phyloP scores from a whole-genome alignment of 2,329 filamentous ascomycete species.

The Hymenoscyphus scutula region DNA sequence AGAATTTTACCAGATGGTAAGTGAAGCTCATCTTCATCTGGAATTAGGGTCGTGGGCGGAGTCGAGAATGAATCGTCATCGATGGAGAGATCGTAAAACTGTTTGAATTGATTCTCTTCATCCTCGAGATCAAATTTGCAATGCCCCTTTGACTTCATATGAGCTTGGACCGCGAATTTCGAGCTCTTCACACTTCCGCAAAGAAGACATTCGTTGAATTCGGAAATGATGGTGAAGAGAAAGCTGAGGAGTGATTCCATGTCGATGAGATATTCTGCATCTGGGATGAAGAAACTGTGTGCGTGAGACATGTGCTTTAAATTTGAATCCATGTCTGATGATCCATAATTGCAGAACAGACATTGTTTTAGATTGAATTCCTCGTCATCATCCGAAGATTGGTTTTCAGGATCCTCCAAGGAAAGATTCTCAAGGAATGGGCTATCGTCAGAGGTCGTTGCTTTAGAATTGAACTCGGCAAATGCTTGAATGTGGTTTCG shows the following conservation, averaged over 20 bases:
- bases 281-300: conserved; percentile 47
- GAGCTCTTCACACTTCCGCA: conserved; percentile 41
- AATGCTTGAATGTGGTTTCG: conserved; percentile 13
- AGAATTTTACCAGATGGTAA: conserved; percentile 37
- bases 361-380: neutral
- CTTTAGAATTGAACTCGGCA: neutral
- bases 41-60: conserved; percentile 12
- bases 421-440: neutral
- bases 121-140: conserved; percentile 43
- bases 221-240: conserved; percentile 47
- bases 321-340: conserved; percentile 38
- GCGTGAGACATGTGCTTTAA: conserved; percentile 48
- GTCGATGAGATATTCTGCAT: conserved; percentile 44
- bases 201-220: conserved; percentile 49
- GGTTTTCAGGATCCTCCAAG: neutral
- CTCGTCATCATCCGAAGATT: conserved; percentile 9
- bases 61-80: conserved; percentile 17
- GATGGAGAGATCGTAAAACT: conserved; percentile 41
- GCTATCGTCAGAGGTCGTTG: neutral
- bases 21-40: conserved; percentile 34
- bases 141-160: conserved; percentile 50
- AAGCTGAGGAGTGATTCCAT: conserved; percentile 47
- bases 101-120: conserved; percentile 40
- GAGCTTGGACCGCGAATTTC: conserved; percentile 47
- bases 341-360: conserved; percentile 15